These are phyloP conservation scores for Penicillium paxilli DNA, from an alignment of 495 filamentous ascomycete species.

Conservation along the genomic window DNA sequence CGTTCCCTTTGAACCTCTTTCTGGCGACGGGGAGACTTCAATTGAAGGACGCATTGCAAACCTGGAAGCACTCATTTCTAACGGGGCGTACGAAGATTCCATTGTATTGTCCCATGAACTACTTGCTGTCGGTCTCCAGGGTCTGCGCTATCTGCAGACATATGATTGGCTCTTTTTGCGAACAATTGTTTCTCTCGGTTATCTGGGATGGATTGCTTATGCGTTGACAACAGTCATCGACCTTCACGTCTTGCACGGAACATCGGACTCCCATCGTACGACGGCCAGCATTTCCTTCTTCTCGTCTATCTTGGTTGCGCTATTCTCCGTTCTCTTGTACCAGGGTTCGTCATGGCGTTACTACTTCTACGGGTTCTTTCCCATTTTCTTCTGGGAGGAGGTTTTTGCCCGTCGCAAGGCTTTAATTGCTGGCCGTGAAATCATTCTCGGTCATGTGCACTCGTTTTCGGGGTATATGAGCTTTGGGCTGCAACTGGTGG, in stretches of 20 bases:
- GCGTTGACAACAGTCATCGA: conserved; percentile 90
- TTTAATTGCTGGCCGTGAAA: conserved; percentile 63
- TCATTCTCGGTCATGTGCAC: conserved; percentile 66
- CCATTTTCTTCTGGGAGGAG: conserved; percentile 95
- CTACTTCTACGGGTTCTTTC: conserved; percentile 91
- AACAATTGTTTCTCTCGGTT: conserved; percentile 89
- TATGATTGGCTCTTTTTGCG: conserved; percentile 98
- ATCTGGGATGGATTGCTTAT: conserved; percentile 95
- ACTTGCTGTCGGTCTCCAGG: conserved; percentile 75
- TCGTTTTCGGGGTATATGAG: conserved; percentile 54
- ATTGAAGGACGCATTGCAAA: conserved; percentile 65
- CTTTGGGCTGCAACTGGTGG: conserved; percentile 57
- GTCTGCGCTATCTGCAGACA: conserved; percentile 91
- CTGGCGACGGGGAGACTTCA: conserved; percentile 57
- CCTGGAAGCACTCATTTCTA: conserved; percentile 67
- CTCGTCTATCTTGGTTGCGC: conserved; percentile 66
- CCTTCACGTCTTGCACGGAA: conserved; percentile 79
- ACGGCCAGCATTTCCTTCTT: conserved; percentile 63
- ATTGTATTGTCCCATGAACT: conserved; percentile 74
- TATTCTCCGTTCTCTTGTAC: conserved; percentile 77
- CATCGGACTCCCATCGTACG: conserved; percentile 64
- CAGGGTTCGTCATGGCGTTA: conserved; percentile 83
- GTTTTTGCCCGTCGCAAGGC: conserved; percentile 78
- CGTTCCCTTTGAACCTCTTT: conserved; percentile 64
- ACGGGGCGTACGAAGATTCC: conserved; percentile 66